A percentile compares a stretch with the other conserved stretches of the same genome.
These are phyloP conservation scores for Vinca minor DNA, from an alignment of 257 asterid genomes.

Conservation along the genomic window DNA sequence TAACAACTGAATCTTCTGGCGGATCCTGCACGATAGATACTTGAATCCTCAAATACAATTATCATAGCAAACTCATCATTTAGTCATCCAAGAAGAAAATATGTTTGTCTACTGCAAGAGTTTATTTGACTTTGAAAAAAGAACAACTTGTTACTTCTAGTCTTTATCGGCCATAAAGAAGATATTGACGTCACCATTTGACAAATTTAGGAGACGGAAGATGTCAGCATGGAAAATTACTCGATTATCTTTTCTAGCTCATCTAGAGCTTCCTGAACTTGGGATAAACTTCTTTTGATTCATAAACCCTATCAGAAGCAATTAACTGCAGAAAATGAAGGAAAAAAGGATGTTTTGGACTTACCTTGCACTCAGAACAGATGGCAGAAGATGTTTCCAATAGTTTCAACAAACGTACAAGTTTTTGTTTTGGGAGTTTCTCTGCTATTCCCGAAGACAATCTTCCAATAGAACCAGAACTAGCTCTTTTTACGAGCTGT, in stretches of 20 bases:
- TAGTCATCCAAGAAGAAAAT: neutral
- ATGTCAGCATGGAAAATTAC: neutral
- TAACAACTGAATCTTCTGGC: slow-evolving; percentile 94
- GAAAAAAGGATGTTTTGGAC: slow-evolving; percentile 22
- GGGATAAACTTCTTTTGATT: no score
- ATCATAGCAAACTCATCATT: neutral
- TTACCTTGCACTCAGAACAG: slow-evolving; percentile 69
- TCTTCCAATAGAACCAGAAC: slow-evolving; percentile 52
- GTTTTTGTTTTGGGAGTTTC: slow-evolving; percentile 51
- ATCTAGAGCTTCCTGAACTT: neutral
- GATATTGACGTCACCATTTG: no score
- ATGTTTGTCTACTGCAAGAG: no score
- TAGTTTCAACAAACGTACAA: slow-evolving; percentile 42
- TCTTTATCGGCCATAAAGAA: no score
- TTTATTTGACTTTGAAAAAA: no score
- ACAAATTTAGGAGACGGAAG: no score
- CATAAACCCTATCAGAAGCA: no score
- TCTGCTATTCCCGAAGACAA: slow-evolving; percentile 59
- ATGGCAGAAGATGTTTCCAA: slow-evolving; percentile 67
- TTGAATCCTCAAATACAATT: neutral
- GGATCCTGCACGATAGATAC: slow-evolving; percentile 55
- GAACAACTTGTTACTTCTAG: neutral
- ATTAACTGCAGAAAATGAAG: no score
- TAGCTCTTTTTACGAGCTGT: slow-evolving; percentile 71
- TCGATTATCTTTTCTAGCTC: slow-evolving; percentile 1